Conservation (phyloP, 2,329 filamentous ascomycete species). For the Verticillium tricorpus region DNA sequence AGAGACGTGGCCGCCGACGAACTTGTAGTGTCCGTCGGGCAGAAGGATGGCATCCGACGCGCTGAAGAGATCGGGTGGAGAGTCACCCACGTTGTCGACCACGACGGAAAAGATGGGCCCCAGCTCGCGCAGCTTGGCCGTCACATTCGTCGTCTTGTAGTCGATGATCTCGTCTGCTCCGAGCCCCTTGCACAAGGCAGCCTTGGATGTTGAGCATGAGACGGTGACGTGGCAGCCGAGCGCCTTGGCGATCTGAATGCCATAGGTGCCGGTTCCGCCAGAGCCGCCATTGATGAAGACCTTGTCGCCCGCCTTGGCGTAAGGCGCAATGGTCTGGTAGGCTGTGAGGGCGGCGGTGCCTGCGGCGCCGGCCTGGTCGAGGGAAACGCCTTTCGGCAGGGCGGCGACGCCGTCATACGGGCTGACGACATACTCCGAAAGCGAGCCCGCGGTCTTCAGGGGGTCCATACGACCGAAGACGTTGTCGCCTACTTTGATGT, state of each 20-base stretch:
- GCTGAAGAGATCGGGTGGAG: slow-evolving; percentile 47
- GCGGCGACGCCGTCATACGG: slow-evolving; percentile 22
- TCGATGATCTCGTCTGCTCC: slow-evolving; percentile 64
- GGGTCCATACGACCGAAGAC: slow-evolving; percentile 37
- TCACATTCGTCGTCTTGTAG: slow-evolving; percentile 48
- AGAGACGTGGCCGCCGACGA: slow-evolving; percentile 40
- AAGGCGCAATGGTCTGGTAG: slow-evolving; percentile 41
- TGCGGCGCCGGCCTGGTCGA: slow-evolving; percentile 36
- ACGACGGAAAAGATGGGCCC: slow-evolving; percentile 45
- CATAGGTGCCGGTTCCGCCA: slow-evolving; percentile 57
- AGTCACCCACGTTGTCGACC: slow-evolving; percentile 54
- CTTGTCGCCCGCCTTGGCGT: slow-evolving; percentile 44
- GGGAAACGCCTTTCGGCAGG: slow-evolving; percentile 22
- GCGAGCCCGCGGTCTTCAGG: slow-evolving; percentile 27
- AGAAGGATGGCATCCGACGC: slow-evolving; percentile 45
- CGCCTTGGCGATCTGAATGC: slow-evolving; percentile 60
- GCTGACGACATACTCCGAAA: slow-evolving; percentile 26
- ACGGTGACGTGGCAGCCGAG: slow-evolving; percentile 58
- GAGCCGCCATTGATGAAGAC: slow-evolving; percentile 64
- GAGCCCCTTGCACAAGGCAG: slow-evolving; percentile 49
- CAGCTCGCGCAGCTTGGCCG: slow-evolving; percentile 38
- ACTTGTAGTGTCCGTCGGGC: slow-evolving; percentile 41
- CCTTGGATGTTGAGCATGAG: slow-evolving; percentile 57
- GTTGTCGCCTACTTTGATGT: slow-evolving; percentile 31
- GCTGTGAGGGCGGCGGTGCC: slow-evolving; percentile 43